These are phyloP conservation scores for Puccinia hordei DNA, from an alignment of 1,284 basidiomycete genomes.

Conservation along the genomic window DNA sequence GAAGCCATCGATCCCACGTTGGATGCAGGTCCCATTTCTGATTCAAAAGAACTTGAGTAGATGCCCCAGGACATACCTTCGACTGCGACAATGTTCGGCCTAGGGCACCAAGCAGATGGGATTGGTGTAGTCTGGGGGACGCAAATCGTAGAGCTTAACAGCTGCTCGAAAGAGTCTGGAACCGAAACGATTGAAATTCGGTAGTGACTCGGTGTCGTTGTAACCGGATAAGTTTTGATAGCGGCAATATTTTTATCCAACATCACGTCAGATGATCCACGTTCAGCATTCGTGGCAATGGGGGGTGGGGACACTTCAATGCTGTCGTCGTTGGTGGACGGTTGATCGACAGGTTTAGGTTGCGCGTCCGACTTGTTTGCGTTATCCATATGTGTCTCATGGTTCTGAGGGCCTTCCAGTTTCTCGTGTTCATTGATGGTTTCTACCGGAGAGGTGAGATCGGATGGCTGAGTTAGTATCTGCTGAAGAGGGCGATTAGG, in stretches of 20 bases:
- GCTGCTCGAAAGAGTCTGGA: slow-evolving; percentile 45
- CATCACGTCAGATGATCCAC: background rate
- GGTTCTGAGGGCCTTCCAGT: background rate
- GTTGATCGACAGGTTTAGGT: background rate
- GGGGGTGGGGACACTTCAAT: background rate
- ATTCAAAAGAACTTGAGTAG: slow-evolving; percentile 36
- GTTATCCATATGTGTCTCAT: background rate
- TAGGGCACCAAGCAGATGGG: slow-evolving; percentile 34
- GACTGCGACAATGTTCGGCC: slow-evolving; percentile 34
- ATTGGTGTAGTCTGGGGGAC: background rate
- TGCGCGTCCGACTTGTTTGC: background rate
- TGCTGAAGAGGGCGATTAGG: background rate
- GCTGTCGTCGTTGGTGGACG: background rate
- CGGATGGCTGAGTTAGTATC: background rate
- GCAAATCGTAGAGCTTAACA: slow-evolving; percentile 30
- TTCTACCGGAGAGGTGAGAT: background rate
- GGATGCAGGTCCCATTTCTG: slow-evolving; percentile 6
- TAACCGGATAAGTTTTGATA: no score
- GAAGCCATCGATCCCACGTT: background rate
- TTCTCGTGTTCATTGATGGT: background rate
- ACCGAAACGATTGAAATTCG: slow-evolving; percentile 35
- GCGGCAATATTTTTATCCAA: slow-evolving; percentile 7
- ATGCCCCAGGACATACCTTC: slow-evolving; percentile 33
- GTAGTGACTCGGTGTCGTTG: slow-evolving; percentile 18
- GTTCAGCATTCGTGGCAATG: no score